These are phyloP conservation scores for Neospermospora avenae DNA, from an alignment of 2,329 filamentous ascomycete species.

Conservation along the genomic window DNA sequence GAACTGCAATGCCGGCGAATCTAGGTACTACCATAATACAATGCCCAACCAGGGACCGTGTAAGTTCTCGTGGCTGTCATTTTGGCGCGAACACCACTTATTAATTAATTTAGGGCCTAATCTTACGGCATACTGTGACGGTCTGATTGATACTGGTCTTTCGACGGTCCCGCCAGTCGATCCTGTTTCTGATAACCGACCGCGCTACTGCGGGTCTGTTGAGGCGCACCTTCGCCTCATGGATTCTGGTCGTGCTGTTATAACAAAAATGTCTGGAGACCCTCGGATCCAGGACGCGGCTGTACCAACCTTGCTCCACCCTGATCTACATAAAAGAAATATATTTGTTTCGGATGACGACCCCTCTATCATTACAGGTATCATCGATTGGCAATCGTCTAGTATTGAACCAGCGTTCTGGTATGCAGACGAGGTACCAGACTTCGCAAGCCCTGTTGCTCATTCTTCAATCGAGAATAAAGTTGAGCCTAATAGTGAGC, in stretches of 20 bases:
- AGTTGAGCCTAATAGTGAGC: slow-evolving; percentile 27
- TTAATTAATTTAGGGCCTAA: slow-evolving; percentile 33
- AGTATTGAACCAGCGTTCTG: slow-evolving; percentile 41
- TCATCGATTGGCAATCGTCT: slow-evolving; percentile 43
- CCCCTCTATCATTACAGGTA: slow-evolving; percentile 37
- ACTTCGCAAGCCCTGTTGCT: slow-evolving; percentile 36
- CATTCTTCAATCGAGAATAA: slow-evolving; percentile 23
- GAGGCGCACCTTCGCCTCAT: slow-evolving; percentile 37
- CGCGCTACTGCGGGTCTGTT: slow-evolving; percentile 37
- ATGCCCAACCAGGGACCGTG: slow-evolving; percentile 40
- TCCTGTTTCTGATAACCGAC: slow-evolving; percentile 1
- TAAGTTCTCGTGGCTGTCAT: slow-evolving; percentile 30
- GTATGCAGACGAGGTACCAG: slow-evolving; percentile 39
- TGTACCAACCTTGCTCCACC: slow-evolving; percentile 38
- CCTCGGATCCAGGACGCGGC: slow-evolving; percentile 31
- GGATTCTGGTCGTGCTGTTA: slow-evolving; percentile 29
- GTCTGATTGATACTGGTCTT: slow-evolving; percentile 39
- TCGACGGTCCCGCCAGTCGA: slow-evolving; percentile 34
- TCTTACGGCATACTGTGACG: slow-evolving; percentile 36
- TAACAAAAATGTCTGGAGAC: slow-evolving; percentile 34
- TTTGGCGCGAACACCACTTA: slow-evolving; percentile 6
- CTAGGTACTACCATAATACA: slow-evolving; percentile 6
- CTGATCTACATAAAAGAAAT: slow-evolving; percentile 42
- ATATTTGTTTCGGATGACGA: slow-evolving; percentile 41
- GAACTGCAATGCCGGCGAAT: slow-evolving; percentile 33